Evolutionary conservation across 2,329 filamentous ascomycete genomes (phyloP).

Genomic region (Fusarium sp.): DNA sequence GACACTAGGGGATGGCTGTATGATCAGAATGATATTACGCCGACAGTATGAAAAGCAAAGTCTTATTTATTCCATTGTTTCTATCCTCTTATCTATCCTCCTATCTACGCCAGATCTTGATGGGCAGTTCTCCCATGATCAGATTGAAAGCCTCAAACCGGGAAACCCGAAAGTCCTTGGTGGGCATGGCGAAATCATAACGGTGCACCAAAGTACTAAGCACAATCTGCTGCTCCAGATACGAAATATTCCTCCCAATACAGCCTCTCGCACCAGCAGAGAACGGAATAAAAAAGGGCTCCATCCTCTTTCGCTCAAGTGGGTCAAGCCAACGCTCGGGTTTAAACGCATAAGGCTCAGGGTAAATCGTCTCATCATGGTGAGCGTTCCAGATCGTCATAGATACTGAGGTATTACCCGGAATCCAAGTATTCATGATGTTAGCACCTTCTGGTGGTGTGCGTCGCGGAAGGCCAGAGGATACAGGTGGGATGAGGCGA

Average conservation of each 20-base stretch:
- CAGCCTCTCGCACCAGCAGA: constrained; percentile 56
- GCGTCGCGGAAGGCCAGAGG: constrained; percentile 43
- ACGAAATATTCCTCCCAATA: constrained; percentile 55
- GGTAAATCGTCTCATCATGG: constrained; percentile 55
- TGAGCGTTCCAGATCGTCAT: constrained; percentile 55
- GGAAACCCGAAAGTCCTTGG: background rate
- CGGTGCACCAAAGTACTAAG: constrained; percentile 57
- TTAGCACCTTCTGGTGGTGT: constrained; percentile 48
- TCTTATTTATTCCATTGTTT: no score
- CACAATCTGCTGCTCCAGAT: constrained; percentile 60
- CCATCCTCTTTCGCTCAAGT: constrained; percentile 49
- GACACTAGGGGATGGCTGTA: no score
- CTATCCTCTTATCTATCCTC: background rate
- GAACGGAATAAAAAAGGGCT: constrained; percentile 56
- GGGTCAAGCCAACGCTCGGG: constrained; percentile 57
- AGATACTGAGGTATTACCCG: constrained; percentile 54
- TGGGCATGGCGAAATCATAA: constrained; percentile 53
- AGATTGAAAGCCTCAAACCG: constrained; percentile 4
- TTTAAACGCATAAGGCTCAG: constrained; percentile 53
- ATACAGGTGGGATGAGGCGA: constrained; percentile 50
- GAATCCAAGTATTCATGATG: constrained; percentile 50
- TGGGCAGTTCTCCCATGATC: constrained; percentile 5
- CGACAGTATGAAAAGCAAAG: no score
- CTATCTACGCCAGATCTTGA: constrained; percentile 3
- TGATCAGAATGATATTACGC: no score